These are phyloP conservation scores for Erysimum cheiranthoides DNA, from an alignment of 345 rosid species.

Conservation along the genomic window DNA sequence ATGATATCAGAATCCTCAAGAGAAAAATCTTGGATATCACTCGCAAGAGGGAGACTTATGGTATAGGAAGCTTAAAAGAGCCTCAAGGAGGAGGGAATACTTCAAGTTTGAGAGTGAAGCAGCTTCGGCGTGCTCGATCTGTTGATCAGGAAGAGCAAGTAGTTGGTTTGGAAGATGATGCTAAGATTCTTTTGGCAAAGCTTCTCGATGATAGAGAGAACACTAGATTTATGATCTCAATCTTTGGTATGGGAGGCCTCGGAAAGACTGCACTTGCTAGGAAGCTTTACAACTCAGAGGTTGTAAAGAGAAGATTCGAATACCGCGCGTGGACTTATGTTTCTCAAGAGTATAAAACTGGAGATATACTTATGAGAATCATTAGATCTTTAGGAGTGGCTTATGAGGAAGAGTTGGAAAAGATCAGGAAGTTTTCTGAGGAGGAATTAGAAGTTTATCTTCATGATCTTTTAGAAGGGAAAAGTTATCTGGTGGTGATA, in stretches of 20 bases:
- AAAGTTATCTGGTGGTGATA: constrained; percentile 14
- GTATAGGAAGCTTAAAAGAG: constrained; percentile 14
- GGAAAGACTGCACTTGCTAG: constrained; percentile 42
- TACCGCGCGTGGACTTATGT: constrained; percentile 36
- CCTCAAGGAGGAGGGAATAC: background rate
- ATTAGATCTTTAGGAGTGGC: constrained; percentile 27
- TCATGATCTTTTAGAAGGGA: background rate
- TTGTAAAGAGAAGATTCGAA: constrained; percentile 5
- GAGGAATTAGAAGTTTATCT: constrained; percentile 32
- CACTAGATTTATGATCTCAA: constrained; percentile 10
- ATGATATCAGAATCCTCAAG: constrained; percentile 19
- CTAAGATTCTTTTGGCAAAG: constrained; percentile 16
- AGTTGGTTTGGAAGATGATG: constrained; percentile 34
- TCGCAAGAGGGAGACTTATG: constrained; percentile 35
- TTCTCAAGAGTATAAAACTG: constrained; percentile 31
- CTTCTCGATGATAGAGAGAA: constrained; percentile 12
- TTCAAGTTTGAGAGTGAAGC: background rate
- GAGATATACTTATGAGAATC: constrained; percentile 35
- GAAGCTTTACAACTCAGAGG: constrained; percentile 16
- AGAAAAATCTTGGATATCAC: constrained; percentile 29
- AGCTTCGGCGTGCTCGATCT: constrained; percentile 26
- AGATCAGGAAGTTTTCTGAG: background rate
- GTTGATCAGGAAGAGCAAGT: constrained; percentile 27
- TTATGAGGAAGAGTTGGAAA: background rate
- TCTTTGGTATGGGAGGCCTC: constrained; percentile 45